Percentiles rank a stretch among this genome's conserved stretches.
These are phyloP conservation scores for Aspergillus nanangensis DNA, from an alignment of 495 filamentous ascomycete species.

Conservation along the genomic window DNA sequence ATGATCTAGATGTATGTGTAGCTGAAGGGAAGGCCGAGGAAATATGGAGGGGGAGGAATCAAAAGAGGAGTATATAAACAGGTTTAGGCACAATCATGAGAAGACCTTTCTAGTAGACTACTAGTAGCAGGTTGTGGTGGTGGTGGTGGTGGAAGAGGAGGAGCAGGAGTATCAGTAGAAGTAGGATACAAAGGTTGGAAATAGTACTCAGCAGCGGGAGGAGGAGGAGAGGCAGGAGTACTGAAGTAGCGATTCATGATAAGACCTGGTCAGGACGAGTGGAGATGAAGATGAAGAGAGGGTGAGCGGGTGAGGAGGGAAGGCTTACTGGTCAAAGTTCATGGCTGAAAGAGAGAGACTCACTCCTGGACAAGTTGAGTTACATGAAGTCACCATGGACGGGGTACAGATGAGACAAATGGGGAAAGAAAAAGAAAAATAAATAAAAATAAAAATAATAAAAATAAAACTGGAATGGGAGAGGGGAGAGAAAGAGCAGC, in stretches of 20 bases:
- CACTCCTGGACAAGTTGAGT: conserved; percentile 1
- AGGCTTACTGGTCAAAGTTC: conserved; percentile 24
- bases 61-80: conserved; percentile 15
- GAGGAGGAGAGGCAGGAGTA: conserved; percentile 13
- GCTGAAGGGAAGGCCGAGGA: conserved; percentile 13
- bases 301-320: conserved; percentile 9
- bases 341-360: conserved; percentile 8
- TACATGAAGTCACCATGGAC: conserved; percentile 4
- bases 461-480: too few species aligned
- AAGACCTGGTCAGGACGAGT: conserved; percentile 17
- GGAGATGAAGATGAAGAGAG: conserved; percentile 12
- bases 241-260: conserved; percentile 11
- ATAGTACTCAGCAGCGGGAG: conserved; percentile 11
- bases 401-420: conserved; percentile 2
- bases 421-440: conserved; percentile 10
- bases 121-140: conserved; percentile 1
- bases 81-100: conserved; percentile 23
- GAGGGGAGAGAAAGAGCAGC: too few species aligned
- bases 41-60: conserved; percentile 6
- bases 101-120: conserved; percentile 15
- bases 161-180: conserved; percentile 1
- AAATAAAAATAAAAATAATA: too few species aligned
- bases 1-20: too few species aligned
- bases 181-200: conserved; percentile 18
- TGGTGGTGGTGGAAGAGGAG: not conserved